These are phyloP conservation scores for Simplicillium sp. DNA, from an alignment of 2,329 filamentous ascomycete species.

Conservation along the genomic window DNA sequence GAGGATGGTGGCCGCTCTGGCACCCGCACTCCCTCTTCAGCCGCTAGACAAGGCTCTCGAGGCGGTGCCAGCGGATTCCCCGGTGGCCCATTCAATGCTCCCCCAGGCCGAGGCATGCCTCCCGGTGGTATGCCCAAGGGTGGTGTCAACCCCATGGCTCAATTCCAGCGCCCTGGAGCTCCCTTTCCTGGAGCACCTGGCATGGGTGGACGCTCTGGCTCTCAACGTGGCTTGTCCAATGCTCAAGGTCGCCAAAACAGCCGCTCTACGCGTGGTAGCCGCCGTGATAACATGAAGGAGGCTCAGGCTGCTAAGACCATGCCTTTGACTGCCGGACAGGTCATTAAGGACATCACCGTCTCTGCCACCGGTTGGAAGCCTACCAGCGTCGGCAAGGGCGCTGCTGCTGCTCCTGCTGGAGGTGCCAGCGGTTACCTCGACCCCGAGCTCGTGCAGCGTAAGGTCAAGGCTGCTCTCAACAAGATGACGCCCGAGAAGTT, in stretches of 20 bases:
- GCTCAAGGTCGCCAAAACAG: slow-evolving; percentile 64
- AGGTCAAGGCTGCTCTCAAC: slow-evolving; percentile 97
- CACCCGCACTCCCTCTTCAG: slow-evolving; percentile 47
- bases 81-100: slow-evolving; percentile 63
- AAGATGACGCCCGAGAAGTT: slow-evolving; percentile 99
- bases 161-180: slow-evolving; percentile 37
- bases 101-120: slow-evolving; percentile 53
- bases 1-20: slow-evolving; percentile 60
- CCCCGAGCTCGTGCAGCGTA: slow-evolving; percentile 90
- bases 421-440: slow-evolving; percentile 55
- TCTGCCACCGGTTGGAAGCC: slow-evolving; percentile 86
- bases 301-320: slow-evolving; percentile 73
- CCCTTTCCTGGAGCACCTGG: slow-evolving; percentile 51
- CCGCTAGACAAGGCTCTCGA: slow-evolving; percentile 41
- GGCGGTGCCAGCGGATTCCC: slow-evolving; percentile 35
- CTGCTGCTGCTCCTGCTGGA: slow-evolving; percentile 24
- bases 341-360: slow-evolving; percentile 69
- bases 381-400: slow-evolving; percentile 49
- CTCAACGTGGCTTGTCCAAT: slow-evolving; percentile 48
- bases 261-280: slow-evolving; percentile 54
- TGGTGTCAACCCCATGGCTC: slow-evolving; percentile 33
- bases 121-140: slow-evolving; percentile 55
- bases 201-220: slow-evolving; percentile 55
- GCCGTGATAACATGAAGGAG: slow-evolving; percentile 51
- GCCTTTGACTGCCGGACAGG: slow-evolving; percentile 78